Evolutionary conservation across 192 early-diverging fungal genomes (phyloP).

Genomic region (Linnemannia zychae): DNA sequence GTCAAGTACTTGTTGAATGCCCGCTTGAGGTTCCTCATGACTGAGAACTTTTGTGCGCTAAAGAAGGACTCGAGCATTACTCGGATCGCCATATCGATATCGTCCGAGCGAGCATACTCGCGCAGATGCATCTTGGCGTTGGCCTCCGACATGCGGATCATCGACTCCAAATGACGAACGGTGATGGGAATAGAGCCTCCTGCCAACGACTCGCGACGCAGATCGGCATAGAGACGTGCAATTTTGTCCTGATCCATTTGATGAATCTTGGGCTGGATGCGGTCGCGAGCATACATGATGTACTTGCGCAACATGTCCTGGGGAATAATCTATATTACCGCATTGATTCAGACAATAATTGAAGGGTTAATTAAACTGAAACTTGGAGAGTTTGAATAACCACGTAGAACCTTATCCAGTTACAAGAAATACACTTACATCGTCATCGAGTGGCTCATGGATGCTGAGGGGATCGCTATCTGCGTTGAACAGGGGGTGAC

Average conservation of each 20-base stretch:
- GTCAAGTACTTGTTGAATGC: conserved; percentile 89
- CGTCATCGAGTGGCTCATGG: conserved; percentile 63
- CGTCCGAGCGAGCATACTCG: conserved; percentile 89
- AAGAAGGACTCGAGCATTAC: conserved; percentile 93
- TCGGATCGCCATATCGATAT: conserved; percentile 93
- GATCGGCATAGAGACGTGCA: conserved; percentile 89
- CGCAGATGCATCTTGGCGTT: conserved; percentile 97
- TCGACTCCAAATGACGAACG: conserved; percentile 89
- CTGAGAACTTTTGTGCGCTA: conserved; percentile 92
- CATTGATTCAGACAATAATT: neutral
- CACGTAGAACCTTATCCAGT: neutral
- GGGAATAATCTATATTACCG: conserved; percentile 75
- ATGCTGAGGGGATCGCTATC: conserved; percentile 58
- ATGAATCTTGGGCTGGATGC: conserved; percentile 81
- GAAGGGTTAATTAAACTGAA: neutral
- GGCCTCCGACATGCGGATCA: conserved; percentile 88
- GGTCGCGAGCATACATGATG: conserved; percentile 88
- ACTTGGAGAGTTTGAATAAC: neutral
- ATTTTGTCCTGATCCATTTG: conserved; percentile 93
- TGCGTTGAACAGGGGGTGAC: conserved; percentile 80
- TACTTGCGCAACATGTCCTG: conserved; percentile 90
- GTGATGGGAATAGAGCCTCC: conserved; percentile 88
- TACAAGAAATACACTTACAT: conserved; percentile 68
- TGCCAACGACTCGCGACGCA: conserved; percentile 87
- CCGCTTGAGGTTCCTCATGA: conserved; percentile 85